phyloP scores from a whole-genome alignment of 805 yeast genomes.

The Teunomyces tritomae region DNA sequence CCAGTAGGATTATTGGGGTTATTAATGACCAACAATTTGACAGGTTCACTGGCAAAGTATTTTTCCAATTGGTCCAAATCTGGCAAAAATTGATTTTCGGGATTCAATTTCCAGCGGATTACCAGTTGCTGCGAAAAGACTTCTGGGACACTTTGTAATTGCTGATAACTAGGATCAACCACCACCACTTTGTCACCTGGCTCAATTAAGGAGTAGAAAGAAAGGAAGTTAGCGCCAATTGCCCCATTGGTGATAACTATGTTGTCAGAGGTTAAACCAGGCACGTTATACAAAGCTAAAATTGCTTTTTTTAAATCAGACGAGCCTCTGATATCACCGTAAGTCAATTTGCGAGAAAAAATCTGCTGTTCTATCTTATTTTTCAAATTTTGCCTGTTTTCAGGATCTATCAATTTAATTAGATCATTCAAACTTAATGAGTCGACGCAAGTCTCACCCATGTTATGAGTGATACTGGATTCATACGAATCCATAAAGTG shows the following conservation, averaged over 20 bases:
- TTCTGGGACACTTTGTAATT: slow-evolving; percentile 45
- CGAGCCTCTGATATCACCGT: slow-evolving; percentile 49
- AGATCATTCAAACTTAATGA: slow-evolving; percentile 35
- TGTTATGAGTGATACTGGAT: slow-evolving; percentile 33
- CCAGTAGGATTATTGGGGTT: slow-evolving; percentile 47
- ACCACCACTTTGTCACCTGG: slow-evolving; percentile 48
- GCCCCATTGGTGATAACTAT: slow-evolving; percentile 54
- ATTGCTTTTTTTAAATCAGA: slow-evolving; percentile 35
- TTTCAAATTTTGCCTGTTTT: background rate
- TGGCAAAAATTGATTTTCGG: slow-evolving; percentile 36
- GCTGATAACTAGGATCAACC: slow-evolving; percentile 51
- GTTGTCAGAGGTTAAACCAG: slow-evolving; percentile 26
- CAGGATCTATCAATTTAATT: background rate
- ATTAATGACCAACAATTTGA: slow-evolving; percentile 44
- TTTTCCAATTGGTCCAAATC: slow-evolving; percentile 28
- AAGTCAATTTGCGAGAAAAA: slow-evolving; percentile 29
- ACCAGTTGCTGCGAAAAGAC: slow-evolving; percentile 41
- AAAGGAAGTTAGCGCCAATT: slow-evolving; percentile 52
- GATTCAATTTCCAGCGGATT: slow-evolving; percentile 28
- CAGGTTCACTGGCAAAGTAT: slow-evolving; percentile 30
- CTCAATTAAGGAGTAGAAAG: slow-evolving; percentile 42
- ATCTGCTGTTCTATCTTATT: background rate
- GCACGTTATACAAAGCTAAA: slow-evolving; percentile 30
- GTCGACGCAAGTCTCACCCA: slow-evolving; percentile 54
- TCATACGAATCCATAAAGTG: slow-evolving; percentile 54